These are phyloP conservation scores for Tarenaya hassleriana DNA, from an alignment of 345 rosid species.

Conservation along the genomic window DNA sequence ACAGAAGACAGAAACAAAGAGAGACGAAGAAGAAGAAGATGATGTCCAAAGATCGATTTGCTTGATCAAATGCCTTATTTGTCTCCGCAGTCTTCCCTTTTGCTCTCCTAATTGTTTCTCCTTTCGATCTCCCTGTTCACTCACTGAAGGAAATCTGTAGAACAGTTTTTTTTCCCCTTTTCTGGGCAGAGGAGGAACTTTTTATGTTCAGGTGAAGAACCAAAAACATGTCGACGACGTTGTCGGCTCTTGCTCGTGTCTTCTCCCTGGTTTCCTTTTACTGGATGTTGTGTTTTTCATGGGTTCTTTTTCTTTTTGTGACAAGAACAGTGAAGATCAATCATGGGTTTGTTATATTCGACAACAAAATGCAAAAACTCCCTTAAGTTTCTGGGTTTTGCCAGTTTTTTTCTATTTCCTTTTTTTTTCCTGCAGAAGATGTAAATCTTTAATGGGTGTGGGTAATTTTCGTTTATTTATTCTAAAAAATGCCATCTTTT, in stretches of 20 bases:
- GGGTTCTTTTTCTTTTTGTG: constrained; percentile 4
- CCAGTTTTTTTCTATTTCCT: neutral
- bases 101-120: neutral
- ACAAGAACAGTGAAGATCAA: neutral
- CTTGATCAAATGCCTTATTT: neutral
- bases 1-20: constrained; percentile 24
- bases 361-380: neutral
- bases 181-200: constrained; percentile 19
- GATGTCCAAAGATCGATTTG: constrained; percentile 17
- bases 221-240: neutral
- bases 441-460: constrained; percentile 7
- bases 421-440: constrained; percentile 5
- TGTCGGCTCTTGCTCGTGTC: no score
- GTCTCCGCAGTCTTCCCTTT: constrained; percentile 4
- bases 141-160: no score
- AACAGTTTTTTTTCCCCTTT: neutral
- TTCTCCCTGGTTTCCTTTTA: neutral
- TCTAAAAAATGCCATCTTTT: constrained; percentile 7
- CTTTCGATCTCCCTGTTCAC: constrained; percentile 21
- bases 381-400: neutral
- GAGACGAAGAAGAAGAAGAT: constrained; percentile 24
- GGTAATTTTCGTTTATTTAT: constrained; percentile 8
- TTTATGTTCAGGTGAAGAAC: constrained; percentile 25
- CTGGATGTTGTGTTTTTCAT: constrained; percentile 12
- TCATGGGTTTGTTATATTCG: neutral